These are phyloP conservation scores for Pyrus betulifolia DNA, from an alignment of 306 rosid species.

Conservation along the genomic window DNA sequence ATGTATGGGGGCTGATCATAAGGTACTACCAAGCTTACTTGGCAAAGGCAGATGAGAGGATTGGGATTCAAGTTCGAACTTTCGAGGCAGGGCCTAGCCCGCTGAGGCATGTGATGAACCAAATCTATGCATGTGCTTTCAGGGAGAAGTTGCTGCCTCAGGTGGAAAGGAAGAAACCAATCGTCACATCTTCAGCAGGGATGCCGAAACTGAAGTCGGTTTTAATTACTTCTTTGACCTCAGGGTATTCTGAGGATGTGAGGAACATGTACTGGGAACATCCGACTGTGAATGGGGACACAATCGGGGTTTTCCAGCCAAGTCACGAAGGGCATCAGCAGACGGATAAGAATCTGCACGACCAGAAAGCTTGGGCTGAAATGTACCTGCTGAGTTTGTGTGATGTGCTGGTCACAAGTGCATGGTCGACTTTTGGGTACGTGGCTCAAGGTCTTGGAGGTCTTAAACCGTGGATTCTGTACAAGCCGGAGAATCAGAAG, in stretches of 20 bases:
- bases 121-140: slow-evolving; percentile 46
- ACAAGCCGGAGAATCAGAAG: slow-evolving; percentile 55
- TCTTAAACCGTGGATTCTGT: slow-evolving; percentile 62
- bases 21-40: slow-evolving; percentile 60
- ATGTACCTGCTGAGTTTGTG: slow-evolving; percentile 61
- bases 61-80: slow-evolving; percentile 69
- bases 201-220: slow-evolving; percentile 43
- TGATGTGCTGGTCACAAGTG: slow-evolving; percentile 53
- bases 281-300: slow-evolving; percentile 57
- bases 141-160: slow-evolving; percentile 52
- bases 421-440: slow-evolving; percentile 82
- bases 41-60: slow-evolving; percentile 46
- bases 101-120: slow-evolving; percentile 52
- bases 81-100: slow-evolving; percentile 52
- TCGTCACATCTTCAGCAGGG: slow-evolving; percentile 11
- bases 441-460: slow-evolving; percentile 88
- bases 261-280: slow-evolving; percentile 64
- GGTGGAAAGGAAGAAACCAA: slow-evolving; percentile 23
- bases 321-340: slow-evolving; percentile 70
- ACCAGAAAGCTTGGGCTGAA: slow-evolving; percentile 70
- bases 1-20: slow-evolving; percentile 58
- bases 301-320: slow-evolving; percentile 54
- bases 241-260: slow-evolving; percentile 53
- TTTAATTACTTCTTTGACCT: slow-evolving; percentile 51
- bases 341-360: slow-evolving; percentile 52